Percentiles rank a stretch among this genome's conserved stretches.
Evolutionary conservation across 1,284 basidiomycete genomes (phyloP).

Genomic region (Sphaerobolus stellatus): DNA sequence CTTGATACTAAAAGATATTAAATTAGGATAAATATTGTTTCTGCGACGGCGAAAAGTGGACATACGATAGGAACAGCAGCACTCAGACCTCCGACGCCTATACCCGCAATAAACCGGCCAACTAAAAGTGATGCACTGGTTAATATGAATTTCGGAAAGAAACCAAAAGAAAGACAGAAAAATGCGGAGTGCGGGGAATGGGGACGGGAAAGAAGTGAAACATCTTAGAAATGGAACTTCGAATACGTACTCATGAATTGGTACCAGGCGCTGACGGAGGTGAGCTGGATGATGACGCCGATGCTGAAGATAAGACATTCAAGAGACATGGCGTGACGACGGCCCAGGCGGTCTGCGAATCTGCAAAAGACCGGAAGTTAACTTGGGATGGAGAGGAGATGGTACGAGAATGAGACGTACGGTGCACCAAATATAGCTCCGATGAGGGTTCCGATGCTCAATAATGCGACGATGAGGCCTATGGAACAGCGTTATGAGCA

Average conservation of each 20-base stretch:
- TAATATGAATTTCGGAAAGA: constrained; percentile 25
- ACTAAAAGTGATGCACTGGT: constrained; percentile 43
- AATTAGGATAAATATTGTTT: neutral
- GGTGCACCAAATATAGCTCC: constrained; percentile 63
- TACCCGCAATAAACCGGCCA: constrained; percentile 66
- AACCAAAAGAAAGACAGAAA: constrained; percentile 3
- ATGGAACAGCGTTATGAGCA: constrained; percentile 19
- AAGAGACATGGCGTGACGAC: constrained; percentile 67
- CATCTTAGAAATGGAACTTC: neutral
- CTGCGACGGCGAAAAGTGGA: neutral
- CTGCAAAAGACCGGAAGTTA: constrained; percentile 8
- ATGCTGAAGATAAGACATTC: constrained; percentile 68
- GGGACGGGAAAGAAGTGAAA: neutral
- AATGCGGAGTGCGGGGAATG: too few species aligned
- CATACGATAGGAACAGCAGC: constrained; percentile 72
- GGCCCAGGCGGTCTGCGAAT: constrained; percentile 65
- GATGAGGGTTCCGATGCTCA: constrained; percentile 63
- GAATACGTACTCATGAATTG: constrained; percentile 46
- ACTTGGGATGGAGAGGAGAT: neutral
- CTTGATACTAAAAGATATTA: constrained; percentile 53
- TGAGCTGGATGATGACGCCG: constrained; percentile 68
- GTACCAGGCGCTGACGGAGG: constrained; percentile 50
- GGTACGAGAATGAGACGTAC: constrained; percentile 33
- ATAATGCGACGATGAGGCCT: constrained; percentile 66
- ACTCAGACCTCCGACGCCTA: constrained; percentile 70